Evolutionary conservation across 2,329 filamentous ascomycete genomes (phyloP).

Genomic region (Rutstroemia sp.): DNA sequence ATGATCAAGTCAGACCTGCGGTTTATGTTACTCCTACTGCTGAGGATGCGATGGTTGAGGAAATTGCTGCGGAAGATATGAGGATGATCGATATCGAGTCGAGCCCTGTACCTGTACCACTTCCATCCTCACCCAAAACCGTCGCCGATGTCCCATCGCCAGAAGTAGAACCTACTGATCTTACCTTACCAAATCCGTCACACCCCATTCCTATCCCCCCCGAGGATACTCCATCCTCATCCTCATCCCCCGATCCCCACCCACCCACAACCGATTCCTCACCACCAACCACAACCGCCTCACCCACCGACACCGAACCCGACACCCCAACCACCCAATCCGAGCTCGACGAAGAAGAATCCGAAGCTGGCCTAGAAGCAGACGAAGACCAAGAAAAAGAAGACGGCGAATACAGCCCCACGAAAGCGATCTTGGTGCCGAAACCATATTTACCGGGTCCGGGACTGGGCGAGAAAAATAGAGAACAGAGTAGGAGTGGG

Average conservation of each 20-base stretch:
- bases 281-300: conserved; percentile 12
- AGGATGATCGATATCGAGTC: conserved; percentile 11
- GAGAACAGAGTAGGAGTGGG: background rate
- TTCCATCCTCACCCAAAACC: too few species aligned
- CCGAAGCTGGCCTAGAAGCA: background rate
- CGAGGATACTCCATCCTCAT: too few species aligned
- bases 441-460: background rate
- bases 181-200: too few species aligned
- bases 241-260: too few species aligned
- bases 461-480: background rate
- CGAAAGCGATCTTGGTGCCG: conserved; percentile 24
- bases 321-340: conserved; percentile 21
- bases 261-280: conserved; percentile 13
- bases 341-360: conserved; percentile 9
- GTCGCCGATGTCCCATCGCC: too few species aligned
- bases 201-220: too few species aligned
- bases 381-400: conserved; percentile 9
- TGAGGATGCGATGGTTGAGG: background rate
- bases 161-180: too few species aligned
- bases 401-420: conserved; percentile 18
- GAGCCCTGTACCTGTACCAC: too few species aligned
- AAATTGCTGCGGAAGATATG: conserved; percentile 11
- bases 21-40: background rate
- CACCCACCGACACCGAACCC: conserved; percentile 9
- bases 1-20: conserved; percentile 61